These are phyloP conservation scores for Cryphonectria parasitica DNA, from an alignment of 2,329 filamentous ascomycete species.

Conservation along the genomic window DNA sequence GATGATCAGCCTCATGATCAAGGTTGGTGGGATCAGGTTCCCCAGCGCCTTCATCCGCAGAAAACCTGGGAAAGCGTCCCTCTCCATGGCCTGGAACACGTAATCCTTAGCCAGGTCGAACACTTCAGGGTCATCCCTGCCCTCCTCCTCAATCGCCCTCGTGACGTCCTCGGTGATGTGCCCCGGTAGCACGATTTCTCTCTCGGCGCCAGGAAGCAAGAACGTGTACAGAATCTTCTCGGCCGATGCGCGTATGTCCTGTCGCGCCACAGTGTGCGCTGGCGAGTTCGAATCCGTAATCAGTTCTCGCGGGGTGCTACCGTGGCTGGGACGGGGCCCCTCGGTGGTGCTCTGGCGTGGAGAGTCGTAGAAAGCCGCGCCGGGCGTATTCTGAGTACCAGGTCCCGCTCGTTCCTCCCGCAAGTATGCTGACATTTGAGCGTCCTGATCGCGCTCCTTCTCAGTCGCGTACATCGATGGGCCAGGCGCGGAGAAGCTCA, in stretches of 20 bases:
- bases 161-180: constrained; percentile 87
- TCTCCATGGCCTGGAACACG: constrained; percentile 99
- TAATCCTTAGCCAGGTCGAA: constrained; percentile 99
- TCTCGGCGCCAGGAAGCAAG: constrained; percentile 89
- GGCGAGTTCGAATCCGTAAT: constrained; percentile 82
- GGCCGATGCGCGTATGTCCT: constrained; percentile 89
- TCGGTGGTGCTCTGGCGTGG: constrained; percentile 54
- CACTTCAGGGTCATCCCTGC: constrained; percentile 93
- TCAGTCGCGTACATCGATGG: constrained; percentile 67
- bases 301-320: constrained; percentile 63
- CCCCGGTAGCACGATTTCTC: constrained; percentile 91
- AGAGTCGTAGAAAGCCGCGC: constrained; percentile 58
- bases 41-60: constrained; percentile 92
- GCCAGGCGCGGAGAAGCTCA: constrained; percentile 61
- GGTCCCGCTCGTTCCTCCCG: constrained; percentile 57
- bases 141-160: constrained; percentile 83
- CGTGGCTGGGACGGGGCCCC: constrained; percentile 53
- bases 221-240: constrained; percentile 99
- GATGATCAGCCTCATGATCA: constrained; percentile 82
- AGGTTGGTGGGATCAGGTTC: constrained; percentile 89
- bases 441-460: constrained; percentile 79
- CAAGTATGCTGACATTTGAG: constrained; percentile 88
- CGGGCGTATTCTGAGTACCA: constrained; percentile 29
- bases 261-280: constrained; percentile 79
- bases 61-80: constrained; percentile 98